phyloP scores from a whole-genome alignment of 2,329 filamentous ascomycete genomes.

The Pseudopithomyces chartarum region DNA sequence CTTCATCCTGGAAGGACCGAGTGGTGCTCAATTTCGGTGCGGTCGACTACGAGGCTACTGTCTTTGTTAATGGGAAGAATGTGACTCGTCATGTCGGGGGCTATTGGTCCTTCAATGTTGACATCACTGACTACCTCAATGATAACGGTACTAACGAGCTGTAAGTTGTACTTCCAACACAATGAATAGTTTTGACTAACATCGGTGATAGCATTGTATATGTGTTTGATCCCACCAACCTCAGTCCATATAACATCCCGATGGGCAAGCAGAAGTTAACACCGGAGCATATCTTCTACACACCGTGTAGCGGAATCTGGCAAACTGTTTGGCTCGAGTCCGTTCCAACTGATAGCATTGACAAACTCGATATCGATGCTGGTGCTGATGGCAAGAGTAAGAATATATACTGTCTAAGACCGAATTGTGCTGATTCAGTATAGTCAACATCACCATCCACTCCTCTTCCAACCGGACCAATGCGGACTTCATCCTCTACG shows the following conservation, averaged over 20 bases:
- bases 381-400: constrained; percentile 41
- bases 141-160: constrained; percentile 58
- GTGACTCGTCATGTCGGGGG: constrained; percentile 63
- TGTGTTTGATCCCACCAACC: constrained; percentile 71
- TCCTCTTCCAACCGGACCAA: constrained; percentile 46
- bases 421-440: constrained; percentile 16
- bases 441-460: constrained; percentile 63
- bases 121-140: constrained; percentile 57
- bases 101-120: constrained; percentile 65
- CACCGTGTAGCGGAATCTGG: constrained; percentile 76
- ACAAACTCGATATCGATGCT: constrained; percentile 63
- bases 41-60: constrained; percentile 62
- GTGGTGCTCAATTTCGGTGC: constrained; percentile 64
- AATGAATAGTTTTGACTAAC: not conserved
- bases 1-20: constrained; percentile 51
- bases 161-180: constrained; percentile 43
- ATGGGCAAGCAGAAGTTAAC: constrained; percentile 67
- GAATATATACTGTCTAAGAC: not conserved
- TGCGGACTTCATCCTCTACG: constrained; percentile 47
- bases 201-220: constrained; percentile 59
- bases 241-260: constrained; percentile 60
- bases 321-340: constrained; percentile 73
- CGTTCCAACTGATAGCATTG: constrained; percentile 63
- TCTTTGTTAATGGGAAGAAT: constrained; percentile 63
- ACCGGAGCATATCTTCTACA: constrained; percentile 71